phyloP scores from a whole-genome alignment of 1,139 yeast species.

The Lodderomyces beijingensis region DNA sequence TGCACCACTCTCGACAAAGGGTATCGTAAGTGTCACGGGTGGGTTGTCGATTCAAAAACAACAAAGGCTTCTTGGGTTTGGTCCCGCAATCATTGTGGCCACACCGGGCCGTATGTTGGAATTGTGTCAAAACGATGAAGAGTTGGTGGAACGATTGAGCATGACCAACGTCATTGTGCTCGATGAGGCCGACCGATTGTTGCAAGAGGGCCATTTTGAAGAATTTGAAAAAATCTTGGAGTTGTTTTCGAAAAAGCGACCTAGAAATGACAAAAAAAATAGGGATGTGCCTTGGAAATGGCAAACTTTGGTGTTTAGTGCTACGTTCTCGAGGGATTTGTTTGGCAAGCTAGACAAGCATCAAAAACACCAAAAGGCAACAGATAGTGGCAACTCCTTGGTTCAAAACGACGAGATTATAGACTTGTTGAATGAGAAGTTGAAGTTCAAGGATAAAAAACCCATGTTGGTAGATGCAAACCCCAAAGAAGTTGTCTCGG shows the following conservation, averaged over 20 bases:
- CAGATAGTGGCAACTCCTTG: conserved; percentile 28
- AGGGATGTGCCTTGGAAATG: conserved; percentile 49
- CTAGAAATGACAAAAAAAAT: conserved; percentile 20
- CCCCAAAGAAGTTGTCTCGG: conserved; percentile 78
- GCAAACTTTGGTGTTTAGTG: conserved; percentile 92
- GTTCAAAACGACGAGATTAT: conserved; percentile 52
- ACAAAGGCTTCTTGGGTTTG: conserved; percentile 66
- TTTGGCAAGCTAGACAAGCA: conserved; percentile 62
- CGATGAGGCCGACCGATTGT: conserved; percentile 96
- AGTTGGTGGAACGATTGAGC: conserved; percentile 51
- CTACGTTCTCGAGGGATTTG: conserved; percentile 83
- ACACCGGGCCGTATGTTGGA: conserved; percentile 96
- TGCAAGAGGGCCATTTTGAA: conserved; percentile 95
- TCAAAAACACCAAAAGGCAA: conserved; percentile 13
- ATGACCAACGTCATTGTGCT: conserved; percentile 69
- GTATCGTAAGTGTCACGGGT: conserved; percentile 83
- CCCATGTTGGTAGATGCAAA: conserved; percentile 78
- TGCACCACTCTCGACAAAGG: conserved; percentile 52
- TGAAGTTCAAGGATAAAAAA: conserved; percentile 53
- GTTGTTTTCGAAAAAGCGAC: conserved; percentile 39
- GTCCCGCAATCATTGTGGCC: conserved; percentile 84
- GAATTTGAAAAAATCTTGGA: conserved; percentile 83
- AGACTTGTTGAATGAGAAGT: conserved; percentile 50
- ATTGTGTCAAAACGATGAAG: conserved; percentile 60
- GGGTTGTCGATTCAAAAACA: conserved; percentile 94